Percentiles rank a stretch among this genome's conserved stretches.
phyloP scores from a whole-genome alignment of 2,329 filamentous ascomycete species.

The Grosmannia penicillata region DNA sequence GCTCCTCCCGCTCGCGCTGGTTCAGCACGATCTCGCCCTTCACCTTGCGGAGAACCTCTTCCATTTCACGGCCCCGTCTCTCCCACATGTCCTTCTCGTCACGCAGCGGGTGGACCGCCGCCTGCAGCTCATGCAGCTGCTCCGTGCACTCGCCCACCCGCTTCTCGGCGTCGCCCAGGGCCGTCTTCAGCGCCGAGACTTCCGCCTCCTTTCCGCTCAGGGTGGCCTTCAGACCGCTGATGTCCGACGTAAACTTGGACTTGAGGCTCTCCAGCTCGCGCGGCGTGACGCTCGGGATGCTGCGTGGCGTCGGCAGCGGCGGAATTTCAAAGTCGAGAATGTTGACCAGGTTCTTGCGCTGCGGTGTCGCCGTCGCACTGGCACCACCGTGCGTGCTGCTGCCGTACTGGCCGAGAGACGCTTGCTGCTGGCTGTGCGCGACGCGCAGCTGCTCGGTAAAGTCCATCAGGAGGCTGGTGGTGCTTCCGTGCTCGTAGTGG shows the following conservation, averaged over 20 bases:
- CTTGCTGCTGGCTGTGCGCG: slow-evolving; percentile 21
- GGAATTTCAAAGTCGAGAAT: slow-evolving; percentile 86
- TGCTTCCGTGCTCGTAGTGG: slow-evolving; percentile 41
- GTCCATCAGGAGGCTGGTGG: slow-evolving; percentile 69
- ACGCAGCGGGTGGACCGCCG: slow-evolving; percentile 53
- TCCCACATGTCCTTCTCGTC: slow-evolving; percentile 75
- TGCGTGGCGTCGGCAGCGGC: slow-evolving; percentile 83
- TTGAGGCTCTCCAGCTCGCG: slow-evolving; percentile 88
- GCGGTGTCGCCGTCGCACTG: slow-evolving; percentile 23
- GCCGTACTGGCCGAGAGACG: slow-evolving; percentile 29
- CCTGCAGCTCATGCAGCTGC: slow-evolving; percentile 63
- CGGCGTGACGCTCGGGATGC: slow-evolving; percentile 78
- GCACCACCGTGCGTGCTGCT: slow-evolving; percentile 3
- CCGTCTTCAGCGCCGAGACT: slow-evolving; percentile 71
- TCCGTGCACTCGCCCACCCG: slow-evolving; percentile 79
- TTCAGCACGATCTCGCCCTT: slow-evolving; percentile 66
- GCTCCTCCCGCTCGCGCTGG: slow-evolving; percentile 68
- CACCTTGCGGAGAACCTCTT: slow-evolving; percentile 62
- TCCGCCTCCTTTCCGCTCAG: slow-evolving; percentile 89
- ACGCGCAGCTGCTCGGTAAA: slow-evolving; percentile 62
- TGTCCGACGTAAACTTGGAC: slow-evolving; percentile 79
- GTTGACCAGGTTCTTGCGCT: slow-evolving; percentile 41
- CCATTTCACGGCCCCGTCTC: slow-evolving; percentile 72
- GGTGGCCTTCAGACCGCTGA: slow-evolving; percentile 84
- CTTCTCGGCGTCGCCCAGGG: slow-evolving; percentile 80